These are phyloP conservation scores for Fusarium paranaense DNA, from an alignment of 2,329 filamentous ascomycete genomes.

Conservation along the genomic window DNA sequence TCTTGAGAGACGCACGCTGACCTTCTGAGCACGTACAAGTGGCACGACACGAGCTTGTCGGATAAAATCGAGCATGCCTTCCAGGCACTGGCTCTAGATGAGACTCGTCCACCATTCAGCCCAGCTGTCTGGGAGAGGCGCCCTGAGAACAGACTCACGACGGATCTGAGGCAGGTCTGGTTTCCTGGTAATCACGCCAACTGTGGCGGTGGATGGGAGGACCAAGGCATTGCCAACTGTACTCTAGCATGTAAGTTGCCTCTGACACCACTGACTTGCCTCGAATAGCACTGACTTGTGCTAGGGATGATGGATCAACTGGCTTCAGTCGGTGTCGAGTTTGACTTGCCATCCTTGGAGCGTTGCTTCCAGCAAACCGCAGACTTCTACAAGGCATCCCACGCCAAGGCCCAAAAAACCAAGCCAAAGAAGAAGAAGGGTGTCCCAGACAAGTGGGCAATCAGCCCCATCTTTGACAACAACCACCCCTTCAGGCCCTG, in stretches of 20 bases:
- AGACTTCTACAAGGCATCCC: constrained; percentile 47
- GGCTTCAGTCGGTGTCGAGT: constrained; percentile 63
- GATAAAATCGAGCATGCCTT: constrained; percentile 67
- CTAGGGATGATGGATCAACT: constrained; percentile 69
- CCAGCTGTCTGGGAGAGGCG: constrained; percentile 66
- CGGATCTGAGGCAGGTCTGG: constrained; percentile 66
- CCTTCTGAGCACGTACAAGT: constrained; percentile 56
- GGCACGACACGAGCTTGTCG: constrained; percentile 66
- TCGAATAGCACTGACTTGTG: background rate
- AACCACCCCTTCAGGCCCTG: constrained; percentile 62
- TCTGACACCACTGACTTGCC: fast-evolving
- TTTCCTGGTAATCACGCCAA: constrained; percentile 80
- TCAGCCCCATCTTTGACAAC: constrained; percentile 58
- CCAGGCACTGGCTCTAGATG: constrained; percentile 69
- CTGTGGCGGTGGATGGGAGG: constrained; percentile 74
- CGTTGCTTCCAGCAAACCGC: constrained; percentile 53
- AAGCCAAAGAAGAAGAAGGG: constrained; percentile 32
- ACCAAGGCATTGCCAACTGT: constrained; percentile 58
- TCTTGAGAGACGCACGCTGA: constrained; percentile 47
- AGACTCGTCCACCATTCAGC: constrained; percentile 65
- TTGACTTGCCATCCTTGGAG: constrained; percentile 55
- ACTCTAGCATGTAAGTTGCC: constrained; percentile 53
- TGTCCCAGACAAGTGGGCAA: constrained; percentile 54
- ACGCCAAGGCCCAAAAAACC: constrained; percentile 12
- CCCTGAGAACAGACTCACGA: constrained; percentile 51